phyloP scores from a whole-genome alignment of 768 basidiomycete genomes.

The Russula sp. region DNA sequence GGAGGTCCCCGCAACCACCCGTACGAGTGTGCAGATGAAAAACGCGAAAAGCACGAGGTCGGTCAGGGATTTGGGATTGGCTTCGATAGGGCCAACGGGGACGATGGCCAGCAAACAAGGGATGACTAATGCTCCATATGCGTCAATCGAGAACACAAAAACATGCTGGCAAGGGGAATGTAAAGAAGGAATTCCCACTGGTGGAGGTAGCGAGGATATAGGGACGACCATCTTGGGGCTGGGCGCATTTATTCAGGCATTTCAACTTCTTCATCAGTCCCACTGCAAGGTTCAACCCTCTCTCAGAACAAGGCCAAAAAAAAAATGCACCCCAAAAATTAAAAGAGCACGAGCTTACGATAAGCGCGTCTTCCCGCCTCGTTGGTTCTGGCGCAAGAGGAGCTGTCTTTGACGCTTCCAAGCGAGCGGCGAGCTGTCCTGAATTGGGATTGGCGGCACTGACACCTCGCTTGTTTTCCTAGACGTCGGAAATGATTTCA shows the following conservation, averaged over 20 bases:
- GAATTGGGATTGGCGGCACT: slow-evolving; percentile 39
- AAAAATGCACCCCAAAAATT: slow-evolving; percentile 13
- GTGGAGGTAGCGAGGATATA: slow-evolving; percentile 11
- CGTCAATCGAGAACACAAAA: slow-evolving; percentile 9
- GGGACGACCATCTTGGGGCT: slow-evolving; percentile 2
- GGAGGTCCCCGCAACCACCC: neutral
- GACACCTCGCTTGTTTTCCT: slow-evolving; percentile 40
- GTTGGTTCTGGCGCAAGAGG: slow-evolving; percentile 33
- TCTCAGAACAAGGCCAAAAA: slow-evolving; percentile 23
- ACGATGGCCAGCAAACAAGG: neutral
- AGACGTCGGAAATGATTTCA: neutral
- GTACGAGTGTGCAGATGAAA: neutral
- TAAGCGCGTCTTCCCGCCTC: slow-evolving; percentile 35
- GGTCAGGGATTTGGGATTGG: neutral
- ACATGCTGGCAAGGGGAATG: slow-evolving; percentile 4
- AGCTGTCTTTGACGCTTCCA: slow-evolving; percentile 34
- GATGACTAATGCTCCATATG: slow-evolving; percentile 13
- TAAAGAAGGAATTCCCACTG: slow-evolving; percentile 10
- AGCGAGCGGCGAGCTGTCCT: slow-evolving; percentile 37
- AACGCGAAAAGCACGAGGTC: slow-evolving; percentile 19
- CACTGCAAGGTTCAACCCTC: slow-evolving; percentile 24
- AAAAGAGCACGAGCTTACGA: slow-evolving; percentile 34
- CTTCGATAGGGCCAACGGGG: slow-evolving; percentile 6
- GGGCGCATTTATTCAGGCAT: slow-evolving; percentile 1
- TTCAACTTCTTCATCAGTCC: slow-evolving; percentile 36